Conservation (phyloP, 192 early-diverging fungal genomes). For the Mortierella antarctica region DNA sequence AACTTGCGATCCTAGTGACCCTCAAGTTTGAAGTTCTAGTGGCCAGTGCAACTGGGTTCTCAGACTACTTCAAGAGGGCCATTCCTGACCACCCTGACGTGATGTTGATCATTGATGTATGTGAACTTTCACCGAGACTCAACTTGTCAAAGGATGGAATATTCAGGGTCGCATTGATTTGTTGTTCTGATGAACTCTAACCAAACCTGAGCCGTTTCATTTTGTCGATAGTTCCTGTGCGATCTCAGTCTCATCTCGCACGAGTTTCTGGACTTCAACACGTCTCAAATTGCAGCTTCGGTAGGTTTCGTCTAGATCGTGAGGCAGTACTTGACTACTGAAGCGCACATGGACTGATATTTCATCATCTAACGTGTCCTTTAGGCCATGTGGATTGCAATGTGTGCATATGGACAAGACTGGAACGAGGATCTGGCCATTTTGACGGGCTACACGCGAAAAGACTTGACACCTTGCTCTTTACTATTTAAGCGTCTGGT, state of each 20-base stretch:
- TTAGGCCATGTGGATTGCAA: slow-evolving; percentile 37
- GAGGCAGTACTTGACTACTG: background rate
- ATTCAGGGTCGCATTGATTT: background rate
- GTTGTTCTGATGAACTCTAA: background rate
- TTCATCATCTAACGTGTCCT: background rate
- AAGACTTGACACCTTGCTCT: slow-evolving; percentile 22
- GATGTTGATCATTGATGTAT: slow-evolving; percentile 31
- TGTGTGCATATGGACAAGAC: slow-evolving; percentile 15
- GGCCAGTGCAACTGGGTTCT: slow-evolving; percentile 34
- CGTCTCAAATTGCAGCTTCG: slow-evolving; percentile 32
- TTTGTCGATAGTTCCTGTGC: slow-evolving; percentile 25
- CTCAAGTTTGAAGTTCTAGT: slow-evolving; percentile 47
- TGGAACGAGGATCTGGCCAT: slow-evolving; percentile 43
- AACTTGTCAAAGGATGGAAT: background rate
- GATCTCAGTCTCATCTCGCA: slow-evolving; percentile 35
- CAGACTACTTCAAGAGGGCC: slow-evolving; percentile 39
- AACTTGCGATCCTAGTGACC: slow-evolving; percentile 23
- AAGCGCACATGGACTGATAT: background rate
- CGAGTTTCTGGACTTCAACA: slow-evolving; percentile 26
- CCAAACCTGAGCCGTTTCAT: background rate
- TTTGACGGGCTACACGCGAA: slow-evolving; percentile 29
- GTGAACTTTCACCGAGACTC: background rate
- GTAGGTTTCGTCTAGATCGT: slow-evolving; percentile 2
- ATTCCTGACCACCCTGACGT: slow-evolving; percentile 1
- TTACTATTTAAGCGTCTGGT: slow-evolving; percentile 19